Conservation (phyloP, 2,329 filamentous ascomycete genomes). For the Aspergillus sp. region DNA sequence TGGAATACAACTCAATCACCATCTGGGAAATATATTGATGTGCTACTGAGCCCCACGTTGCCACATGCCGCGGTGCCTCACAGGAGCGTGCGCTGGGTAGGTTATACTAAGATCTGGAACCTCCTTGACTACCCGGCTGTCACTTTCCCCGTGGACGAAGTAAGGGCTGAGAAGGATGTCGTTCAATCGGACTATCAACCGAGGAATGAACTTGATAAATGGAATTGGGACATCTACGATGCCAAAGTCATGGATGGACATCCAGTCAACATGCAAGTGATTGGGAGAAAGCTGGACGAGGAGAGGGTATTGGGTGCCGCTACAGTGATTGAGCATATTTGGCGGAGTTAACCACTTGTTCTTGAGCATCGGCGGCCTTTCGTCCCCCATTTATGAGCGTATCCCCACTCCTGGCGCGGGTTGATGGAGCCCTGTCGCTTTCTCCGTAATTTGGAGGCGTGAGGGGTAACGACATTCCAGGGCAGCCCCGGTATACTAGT, state of each 20-base stretch:
- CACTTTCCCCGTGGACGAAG: slow-evolving; percentile 55
- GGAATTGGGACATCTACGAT: slow-evolving; percentile 53
- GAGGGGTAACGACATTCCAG: background rate
- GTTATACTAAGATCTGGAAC: slow-evolving; percentile 65
- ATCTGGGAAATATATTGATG: slow-evolving; percentile 53
- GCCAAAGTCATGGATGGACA: slow-evolving; percentile 42
- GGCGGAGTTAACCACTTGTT: slow-evolving; percentile 9
- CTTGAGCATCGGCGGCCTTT: background rate
- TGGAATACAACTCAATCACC: slow-evolving; percentile 53
- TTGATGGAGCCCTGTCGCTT: background rate
- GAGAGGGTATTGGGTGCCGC: slow-evolving; percentile 54
- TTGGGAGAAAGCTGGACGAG: slow-evolving; percentile 54
- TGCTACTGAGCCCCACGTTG: slow-evolving; percentile 60
- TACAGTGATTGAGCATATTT: slow-evolving; percentile 27
- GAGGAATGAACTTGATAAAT: slow-evolving; percentile 52
- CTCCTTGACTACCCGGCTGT: slow-evolving; percentile 62
- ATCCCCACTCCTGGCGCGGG: background rate
- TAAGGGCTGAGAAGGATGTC: slow-evolving; percentile 43
- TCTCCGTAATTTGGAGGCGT: background rate
- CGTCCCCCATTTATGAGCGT: background rate
- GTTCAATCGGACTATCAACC: slow-evolving; percentile 42
- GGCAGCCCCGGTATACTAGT: no score
- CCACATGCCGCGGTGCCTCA: slow-evolving; percentile 57
- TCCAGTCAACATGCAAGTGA: slow-evolving; percentile 56
- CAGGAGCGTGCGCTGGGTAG: slow-evolving; percentile 48